Conservation (phyloP, 352 stramenopile genomes). For the Pythium phragmitis region DNA sequence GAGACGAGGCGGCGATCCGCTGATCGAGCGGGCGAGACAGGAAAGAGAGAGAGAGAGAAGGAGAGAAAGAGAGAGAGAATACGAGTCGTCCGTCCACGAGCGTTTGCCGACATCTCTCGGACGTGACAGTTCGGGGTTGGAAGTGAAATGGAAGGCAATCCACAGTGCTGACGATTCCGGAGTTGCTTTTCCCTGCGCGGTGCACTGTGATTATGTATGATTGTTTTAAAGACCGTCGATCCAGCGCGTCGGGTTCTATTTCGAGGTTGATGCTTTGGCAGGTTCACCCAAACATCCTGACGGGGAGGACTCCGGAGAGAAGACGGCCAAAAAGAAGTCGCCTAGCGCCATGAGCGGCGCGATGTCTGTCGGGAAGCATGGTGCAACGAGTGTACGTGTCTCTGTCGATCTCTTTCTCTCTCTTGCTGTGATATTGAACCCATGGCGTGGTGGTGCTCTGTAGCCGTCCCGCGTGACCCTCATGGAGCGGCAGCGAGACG, state of each 20-base stretch:
- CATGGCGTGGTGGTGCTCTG: slow-evolving; percentile 1
- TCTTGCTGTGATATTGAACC: not conserved
- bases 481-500: slow-evolving; percentile 68
- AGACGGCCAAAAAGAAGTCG: not conserved
- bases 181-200: not conserved
- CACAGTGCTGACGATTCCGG: not conserved
- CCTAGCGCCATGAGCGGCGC: slow-evolving; percentile 10
- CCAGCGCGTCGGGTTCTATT: not conserved
- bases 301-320: too few relatives aligned
- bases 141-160: slow-evolving; percentile 8
- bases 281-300: not conserved
- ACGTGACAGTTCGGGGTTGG: not conserved
- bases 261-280: not conserved
- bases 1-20: not conserved
- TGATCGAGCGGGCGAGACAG: not conserved
- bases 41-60: not conserved
- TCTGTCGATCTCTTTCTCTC: not conserved
- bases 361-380: slow-evolving; percentile 38
- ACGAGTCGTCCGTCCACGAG: slow-evolving; percentile 4
- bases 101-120: not conserved
- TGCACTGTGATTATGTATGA: not conserved
- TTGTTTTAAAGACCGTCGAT: too few relatives aligned
- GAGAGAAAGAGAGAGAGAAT: slow-evolving; percentile 1
- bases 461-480: slow-evolving; percentile 55
- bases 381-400: slow-evolving; percentile 33